Evolutionary conservation across 2,329 filamentous ascomycete species (phyloP).

Genomic region (Clarireedia hainanense): DNA sequence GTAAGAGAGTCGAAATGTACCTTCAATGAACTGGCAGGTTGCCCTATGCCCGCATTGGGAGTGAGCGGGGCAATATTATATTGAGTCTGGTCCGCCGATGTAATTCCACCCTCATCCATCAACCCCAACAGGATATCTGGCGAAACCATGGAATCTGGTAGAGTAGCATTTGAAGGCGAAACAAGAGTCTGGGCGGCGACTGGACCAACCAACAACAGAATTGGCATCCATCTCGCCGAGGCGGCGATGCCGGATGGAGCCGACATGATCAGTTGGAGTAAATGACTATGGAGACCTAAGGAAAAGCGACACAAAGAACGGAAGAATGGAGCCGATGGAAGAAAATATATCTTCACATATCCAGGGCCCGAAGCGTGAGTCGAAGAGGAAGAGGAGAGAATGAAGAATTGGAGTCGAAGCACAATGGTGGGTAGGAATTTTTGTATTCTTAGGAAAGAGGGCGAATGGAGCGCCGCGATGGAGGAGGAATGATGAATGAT

Average conservation of each 20-base stretch:
- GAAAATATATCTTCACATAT: too few relatives aligned
- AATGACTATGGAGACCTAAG: too few relatives aligned
- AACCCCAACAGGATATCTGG: slow-evolving; percentile 15
- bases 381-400: too few relatives aligned
- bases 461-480: too few relatives aligned
- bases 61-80: slow-evolving; percentile 26
- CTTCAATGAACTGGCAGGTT: slow-evolving; percentile 10
- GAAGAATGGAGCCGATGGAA: too few relatives aligned
- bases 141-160: slow-evolving; percentile 14
- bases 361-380: too few relatives aligned
- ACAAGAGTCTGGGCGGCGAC: slow-evolving; percentile 17
- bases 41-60: slow-evolving; percentile 16
- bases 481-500: too few relatives aligned
- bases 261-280: background rate
- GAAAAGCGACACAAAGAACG: too few relatives aligned
- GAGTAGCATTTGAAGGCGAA: slow-evolving; percentile 21
- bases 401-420: too few relatives aligned
- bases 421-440: too few relatives aligned
- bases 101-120: slow-evolving; percentile 4
- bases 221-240: slow-evolving; percentile 14
- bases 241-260: slow-evolving; percentile 15
- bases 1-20: slow-evolving; percentile 12
- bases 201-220: slow-evolving; percentile 14
- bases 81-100: slow-evolving; percentile 3
- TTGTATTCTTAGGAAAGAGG: too few relatives aligned